Evolutionary conservation across 202 grass and related monocot species (phyloP), one percentile per base, ranked within the genome.

Genomic region (Schoenoplectus triqueter): DNA sequence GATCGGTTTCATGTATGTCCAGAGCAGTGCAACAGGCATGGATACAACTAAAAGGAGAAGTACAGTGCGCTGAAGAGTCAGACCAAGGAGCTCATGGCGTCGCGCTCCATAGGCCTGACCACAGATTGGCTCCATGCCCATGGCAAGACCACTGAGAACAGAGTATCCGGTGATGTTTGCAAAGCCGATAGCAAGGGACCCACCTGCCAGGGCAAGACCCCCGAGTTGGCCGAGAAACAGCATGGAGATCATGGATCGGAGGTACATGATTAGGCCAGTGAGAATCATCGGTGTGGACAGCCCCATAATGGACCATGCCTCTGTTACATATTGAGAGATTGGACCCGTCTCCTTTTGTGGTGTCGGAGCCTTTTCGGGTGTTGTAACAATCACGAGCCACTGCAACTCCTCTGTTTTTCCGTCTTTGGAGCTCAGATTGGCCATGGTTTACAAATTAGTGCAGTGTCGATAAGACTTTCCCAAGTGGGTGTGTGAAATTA

Each of bases 111-210:
- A 86, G 64, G 92, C 95, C 83, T 97, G 95, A 7, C 95, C 95
- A 52, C 95, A 97, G 49, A 97, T 97, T 0, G 95, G 95, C 61
- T 97, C 95, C 95, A 97, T 97, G 1, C 95, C 95, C 88, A 94
- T 94, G 84, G 95, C 90, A 19, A 97, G 83, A 2, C 95, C 95
- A 1, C 92, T 94, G 0, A 97, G 85, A 10, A 97, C 92, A 0
- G 96, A 99, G 66, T 99, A 99, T 0, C 96, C 96, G 0, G 96
- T 99, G 59, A 99, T 99, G 86, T 99, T 99, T 8, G 96, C 96
- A 47, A 99, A 99, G 41, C 96, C 96, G 68, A 99, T 94, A 50
- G 96, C 93, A 4, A 99, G 93, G 73, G 93, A 92, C 2, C 93
- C 96, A 59, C 93, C 96, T 45, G 96, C 93, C 61, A 99, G 93